Base-by-base conservation (phyloP, 2,329 filamentous ascomycete genomes). In the Claviceps sp. region DNA sequence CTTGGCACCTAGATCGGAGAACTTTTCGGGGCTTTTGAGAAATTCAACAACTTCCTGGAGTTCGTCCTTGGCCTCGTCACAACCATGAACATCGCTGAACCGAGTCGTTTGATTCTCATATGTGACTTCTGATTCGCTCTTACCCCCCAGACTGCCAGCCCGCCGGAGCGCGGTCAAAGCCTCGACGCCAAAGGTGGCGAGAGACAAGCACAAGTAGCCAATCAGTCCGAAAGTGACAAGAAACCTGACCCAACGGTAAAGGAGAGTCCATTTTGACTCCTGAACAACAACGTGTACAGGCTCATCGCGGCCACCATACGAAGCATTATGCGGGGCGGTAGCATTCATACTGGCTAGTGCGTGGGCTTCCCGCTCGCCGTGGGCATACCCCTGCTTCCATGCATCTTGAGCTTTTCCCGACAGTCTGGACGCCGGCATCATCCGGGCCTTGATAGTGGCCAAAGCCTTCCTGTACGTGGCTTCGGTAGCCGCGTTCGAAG, bases 31-130 rank as follows among this genome's bases (percentile, higher is more conserved):
- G 65, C 91, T 90, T 68, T 89, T 87, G 59, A 98, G 71, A 62
- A 98, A 98, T 61, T 98, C 93, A 47, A 98, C 91, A 50, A 98
- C 81, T 68, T 98, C 93, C 68, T 95, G 87, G 4, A 98, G 79
- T 68, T 98, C 93, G 62, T 98, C 94, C 72, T 97, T 98, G 57
- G 93, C 93, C 69, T 98, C 94, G 57, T 97, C 90, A 59, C 91
- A 97, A 50, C 93, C 93, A 65, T 98, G 93, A 6, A 98, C 93
- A 65, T 98, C 93, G 53, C 77, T 78, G 71, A 98, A 98, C 47
- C 87, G 83, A 19, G 89, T 89, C 54, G 80, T 96, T 66, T 98
- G 93, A 60, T 90, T 84, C 67, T 97, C 88, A 7, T 93, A 85
- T 66, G 94, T 91, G 55, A 90, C 89, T 69, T 98, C 89, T 55